Conservation (phyloP, 2,329 filamentous ascomycete species). For the Trichothecium sympodiale region DNA sequence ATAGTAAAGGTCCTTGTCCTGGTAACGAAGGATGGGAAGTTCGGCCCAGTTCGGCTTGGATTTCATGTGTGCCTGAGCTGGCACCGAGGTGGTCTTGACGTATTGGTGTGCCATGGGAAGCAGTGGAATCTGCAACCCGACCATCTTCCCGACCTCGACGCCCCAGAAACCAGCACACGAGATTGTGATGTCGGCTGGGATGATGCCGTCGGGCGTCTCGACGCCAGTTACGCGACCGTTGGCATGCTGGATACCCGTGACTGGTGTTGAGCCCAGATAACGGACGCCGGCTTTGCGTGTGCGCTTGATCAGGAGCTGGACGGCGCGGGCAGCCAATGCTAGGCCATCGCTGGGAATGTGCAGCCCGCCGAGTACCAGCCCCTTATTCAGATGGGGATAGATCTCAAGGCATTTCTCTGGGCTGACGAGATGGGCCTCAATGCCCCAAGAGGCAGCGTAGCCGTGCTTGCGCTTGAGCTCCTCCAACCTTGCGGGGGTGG, state of each 20-base stretch:
- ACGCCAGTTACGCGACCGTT: conserved; percentile 45
- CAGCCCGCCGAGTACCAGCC: conserved; percentile 44
- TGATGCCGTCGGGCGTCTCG: conserved; percentile 30
- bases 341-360: conserved; percentile 51
- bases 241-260: conserved; percentile 42
- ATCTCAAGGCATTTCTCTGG: conserved; percentile 38
- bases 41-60: conserved; percentile 32
- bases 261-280: conserved; percentile 44
- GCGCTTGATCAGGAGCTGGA: conserved; percentile 47
- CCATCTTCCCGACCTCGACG: conserved; percentile 52
- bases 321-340: conserved; percentile 48
- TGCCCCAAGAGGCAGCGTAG: conserved; percentile 49
- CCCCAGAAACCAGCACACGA: conserved; percentile 58
- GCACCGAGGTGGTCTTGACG: conserved; percentile 46
- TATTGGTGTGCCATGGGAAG: conserved; percentile 54
- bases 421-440: conserved; percentile 40
- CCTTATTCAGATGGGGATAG: conserved; percentile 43
- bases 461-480: conserved; percentile 54
- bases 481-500: conserved; percentile 44
- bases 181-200: conserved; percentile 48
- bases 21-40: conserved; percentile 49
- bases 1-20: conserved; percentile 54
- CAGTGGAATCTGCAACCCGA: conserved; percentile 44
- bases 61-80: conserved; percentile 24
- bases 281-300: conserved; percentile 46